Base-by-base conservation (phyloP, 2,329 filamentous ascomycete genomes). In the Aureobasidium sp. region DNA sequence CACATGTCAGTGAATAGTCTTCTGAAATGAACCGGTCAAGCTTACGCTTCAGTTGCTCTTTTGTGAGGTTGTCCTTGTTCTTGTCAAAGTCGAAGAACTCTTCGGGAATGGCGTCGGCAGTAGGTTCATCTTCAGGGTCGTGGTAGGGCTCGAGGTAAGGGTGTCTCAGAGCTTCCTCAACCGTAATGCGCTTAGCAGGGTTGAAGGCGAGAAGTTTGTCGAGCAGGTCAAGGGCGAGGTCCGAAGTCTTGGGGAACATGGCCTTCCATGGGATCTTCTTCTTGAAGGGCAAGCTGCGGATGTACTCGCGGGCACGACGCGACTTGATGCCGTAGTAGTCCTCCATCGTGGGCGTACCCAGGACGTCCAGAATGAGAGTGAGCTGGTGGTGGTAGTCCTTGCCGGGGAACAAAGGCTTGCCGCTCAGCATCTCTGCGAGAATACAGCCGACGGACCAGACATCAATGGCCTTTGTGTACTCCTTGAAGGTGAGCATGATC, bases 241-340 rank as follows among this genome's bases (percentile, higher is more conserved):
- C 91, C n/a, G 90, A 95, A n/a, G 90, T 96, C 79, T 96, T 96
- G 61, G 93, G 91, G 79, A 98, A 98, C 70, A 98, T 83, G 39
- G 86, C 88, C 70, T 93, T 88, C 82, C 96, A 93, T 0, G 93
- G 90, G 42, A 97, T 94, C 83, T 97, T 97, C 55, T 58, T 60
- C 66, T 68, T 69, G 60, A 67, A 69, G 17, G 67, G 66, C 56
- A 69, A 55, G 76, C 97, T 97, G 57, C 93, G 89, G 68, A 98
- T 98, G 75, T 98, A 98, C 74, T 98, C 93, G 60, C 93, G 83
- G 47, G 93, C 93, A 65, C 93, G 88, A 60, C 93, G 87, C 51
- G 93, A 97, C 76, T 98, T 98, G 81, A 98, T 98, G 60, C 93
- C 93, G 65, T 98, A 98, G 79, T 98, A 98, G 70, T 98, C 93